Percentiles rank a stretch among this genome's conserved stretches.
These are phyloP conservation scores for Ophiostoma piceae DNA, from an alignment of 2,329 filamentous ascomycete species.

Conservation along the genomic window DNA sequence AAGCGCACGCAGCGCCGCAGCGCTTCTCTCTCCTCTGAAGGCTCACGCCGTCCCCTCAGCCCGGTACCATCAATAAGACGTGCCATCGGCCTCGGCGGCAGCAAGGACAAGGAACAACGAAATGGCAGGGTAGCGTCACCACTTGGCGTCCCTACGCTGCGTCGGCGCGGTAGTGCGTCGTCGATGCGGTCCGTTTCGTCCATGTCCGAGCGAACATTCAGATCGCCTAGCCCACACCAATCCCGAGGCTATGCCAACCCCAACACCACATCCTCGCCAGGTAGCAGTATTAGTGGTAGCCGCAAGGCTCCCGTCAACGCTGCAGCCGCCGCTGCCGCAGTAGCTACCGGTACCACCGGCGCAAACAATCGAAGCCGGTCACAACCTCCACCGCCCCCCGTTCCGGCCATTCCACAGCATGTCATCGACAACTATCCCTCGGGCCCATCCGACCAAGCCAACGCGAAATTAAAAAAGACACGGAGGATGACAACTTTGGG, in stretches of 20 bases:
- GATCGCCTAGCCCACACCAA: constrained; percentile 63
- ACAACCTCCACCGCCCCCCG: constrained; percentile 54
- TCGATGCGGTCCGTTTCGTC: constrained; percentile 68
- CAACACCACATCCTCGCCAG: background rate
- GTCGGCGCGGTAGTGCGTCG: constrained; percentile 62
- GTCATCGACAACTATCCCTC: constrained; percentile 26
- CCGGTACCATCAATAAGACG: constrained; percentile 25
- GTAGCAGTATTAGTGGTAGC: background rate
- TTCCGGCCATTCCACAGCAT: constrained; percentile 64
- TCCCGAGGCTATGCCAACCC: constrained; percentile 20
- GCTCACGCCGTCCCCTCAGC: constrained; percentile 26
- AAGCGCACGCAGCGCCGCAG: constrained; percentile 74
- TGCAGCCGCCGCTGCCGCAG: constrained; percentile 20
- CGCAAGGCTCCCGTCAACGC: constrained; percentile 14
- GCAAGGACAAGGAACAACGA: constrained; percentile 16
- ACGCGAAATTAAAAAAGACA: constrained; percentile 6
- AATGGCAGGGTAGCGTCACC: constrained; percentile 19
- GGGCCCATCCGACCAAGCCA: background rate
- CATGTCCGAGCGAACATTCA: constrained; percentile 85
- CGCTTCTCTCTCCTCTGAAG: constrained; percentile 64
- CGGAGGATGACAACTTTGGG: constrained; percentile 13
- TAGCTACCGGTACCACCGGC: background rate
- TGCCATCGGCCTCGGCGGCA: constrained; percentile 18
- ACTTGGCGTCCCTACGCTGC: constrained; percentile 40
- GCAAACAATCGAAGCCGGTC: constrained; percentile 34